Percentiles rank a stretch among this genome's conserved stretches.
These are phyloP conservation scores for Spatholobus suberectus DNA, from an alignment of 306 rosid species.

Conservation along the genomic window DNA sequence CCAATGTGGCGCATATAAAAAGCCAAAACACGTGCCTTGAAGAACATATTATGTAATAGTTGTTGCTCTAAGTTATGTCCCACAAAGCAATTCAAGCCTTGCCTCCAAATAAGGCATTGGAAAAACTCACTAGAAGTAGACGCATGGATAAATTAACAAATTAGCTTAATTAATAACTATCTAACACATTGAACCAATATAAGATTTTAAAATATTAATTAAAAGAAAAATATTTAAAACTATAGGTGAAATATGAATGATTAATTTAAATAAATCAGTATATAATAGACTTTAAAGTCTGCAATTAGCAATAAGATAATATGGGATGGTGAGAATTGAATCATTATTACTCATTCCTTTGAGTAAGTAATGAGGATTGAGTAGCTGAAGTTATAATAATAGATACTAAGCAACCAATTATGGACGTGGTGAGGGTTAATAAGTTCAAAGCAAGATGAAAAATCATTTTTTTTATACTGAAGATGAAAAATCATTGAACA, in stretches of 20 bases:
- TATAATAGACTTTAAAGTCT: not conserved
- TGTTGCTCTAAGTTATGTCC: slow-evolving; percentile 6
- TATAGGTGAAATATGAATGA: not conserved
- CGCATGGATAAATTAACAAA: not conserved
- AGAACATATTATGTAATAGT: slow-evolving; percentile 30
- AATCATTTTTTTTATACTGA: too few species aligned
- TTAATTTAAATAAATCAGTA: not conserved
- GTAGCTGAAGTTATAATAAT: not conserved
- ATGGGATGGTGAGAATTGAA: not conserved
- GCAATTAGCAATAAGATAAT: not conserved
- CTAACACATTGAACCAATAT: not conserved
- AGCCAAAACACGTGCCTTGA: slow-evolving; percentile 41
- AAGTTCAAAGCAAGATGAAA: not conserved
- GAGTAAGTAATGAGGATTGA: not conserved
- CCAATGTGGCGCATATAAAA: slow-evolving; percentile 35
- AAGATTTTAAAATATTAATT: not conserved
- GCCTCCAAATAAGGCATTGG: slow-evolving; percentile 32
- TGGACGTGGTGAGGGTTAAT: not conserved
- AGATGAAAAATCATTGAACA: not conserved
- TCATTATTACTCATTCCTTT: not conserved
- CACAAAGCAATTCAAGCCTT: not conserved
- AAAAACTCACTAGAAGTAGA: not conserved
- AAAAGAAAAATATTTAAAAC: not conserved
- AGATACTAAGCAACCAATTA: not conserved
- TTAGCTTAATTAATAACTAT: not conserved